Evolutionary conservation across 305 asterid species (phyloP), one percentile per base, ranked within the genome.

Genomic region (Plantago coronopus): DNA sequence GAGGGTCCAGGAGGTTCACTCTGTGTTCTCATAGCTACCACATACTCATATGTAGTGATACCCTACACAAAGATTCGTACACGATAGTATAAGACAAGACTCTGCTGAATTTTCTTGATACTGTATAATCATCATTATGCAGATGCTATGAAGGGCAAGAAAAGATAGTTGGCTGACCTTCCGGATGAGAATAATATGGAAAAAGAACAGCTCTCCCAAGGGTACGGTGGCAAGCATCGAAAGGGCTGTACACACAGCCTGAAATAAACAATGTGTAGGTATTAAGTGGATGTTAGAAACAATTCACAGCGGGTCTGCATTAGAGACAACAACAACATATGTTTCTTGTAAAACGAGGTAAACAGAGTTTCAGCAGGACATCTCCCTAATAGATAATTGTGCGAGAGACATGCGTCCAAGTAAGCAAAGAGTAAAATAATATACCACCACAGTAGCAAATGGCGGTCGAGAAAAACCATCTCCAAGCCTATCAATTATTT

Each of bases 1-100:
- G 97, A 91, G 64, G 95, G 94, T 43, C 89, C 97, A 34, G 96
- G 91, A 19, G 96, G 91, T 74, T 91, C 98, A n/a, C 94, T 89
- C 72, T 89, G 96, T 58, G 87, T 80, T 79, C 98, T 80, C 97
- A 91, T 89, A 34, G 98, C 96, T 59, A 88, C 89, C 9, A 89
- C 94, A 51, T 82, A 91, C 77, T 91, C 98, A 51, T 88, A 91
- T 7, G 98, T 91, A 12, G 98, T 89, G 70, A 91, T 89, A 57
- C 98, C 98, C 98, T 91, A 69, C 57, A 70, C 3, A 49, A 54
- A 63, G 48, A 19, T 16, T 11, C 13, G 14, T 1, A 38, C 2
- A 38, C 14, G 44, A 12, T 2, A 38, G 44, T 38, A 38, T 38
- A 38, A 38, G 44, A 11, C 44, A 38, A 4, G 3, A 2, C 13